phyloP scores from a whole-genome alignment of 306 rosid genomes.

The Rosa chinensis region DNA sequence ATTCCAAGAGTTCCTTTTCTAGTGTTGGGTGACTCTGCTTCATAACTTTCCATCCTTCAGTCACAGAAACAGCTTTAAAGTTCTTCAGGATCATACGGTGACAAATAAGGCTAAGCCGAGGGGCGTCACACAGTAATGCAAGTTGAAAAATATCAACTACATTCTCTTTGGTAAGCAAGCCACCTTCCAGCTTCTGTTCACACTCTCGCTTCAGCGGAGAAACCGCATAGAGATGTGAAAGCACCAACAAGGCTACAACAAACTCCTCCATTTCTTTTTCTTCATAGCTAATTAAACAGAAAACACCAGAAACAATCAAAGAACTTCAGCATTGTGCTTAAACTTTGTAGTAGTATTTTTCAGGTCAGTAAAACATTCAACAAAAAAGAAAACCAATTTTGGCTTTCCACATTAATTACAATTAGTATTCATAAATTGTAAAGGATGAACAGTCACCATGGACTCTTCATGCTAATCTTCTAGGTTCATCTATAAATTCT shows the following conservation, averaged over 20 bases:
- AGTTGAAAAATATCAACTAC: conserved; percentile 77
- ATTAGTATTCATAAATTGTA: neutral
- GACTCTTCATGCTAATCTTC: neutral
- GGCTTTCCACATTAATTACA: neutral
- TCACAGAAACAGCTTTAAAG: conserved; percentile 55
- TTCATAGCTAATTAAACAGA: conserved; percentile 48
- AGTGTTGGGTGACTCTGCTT: conserved; percentile 69
- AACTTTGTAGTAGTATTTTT: neutral
- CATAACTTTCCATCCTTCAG: conserved; percentile 82
- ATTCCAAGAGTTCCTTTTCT: conserved; percentile 56
- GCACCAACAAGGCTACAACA: conserved; percentile 57
- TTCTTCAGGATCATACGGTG: conserved; percentile 60
- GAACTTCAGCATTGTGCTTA: neutral
- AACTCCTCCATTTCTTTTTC: conserved; percentile 70
- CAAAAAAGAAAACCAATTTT: neutral
- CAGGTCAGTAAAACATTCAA: neutral
- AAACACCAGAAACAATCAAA: conserved; percentile 17
- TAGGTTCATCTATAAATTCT: conserved; percentile 7
- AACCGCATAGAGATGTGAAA: conserved; percentile 70
- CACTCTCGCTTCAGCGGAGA: conserved; percentile 82
- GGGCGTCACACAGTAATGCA: conserved; percentile 78
- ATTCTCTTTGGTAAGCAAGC: conserved; percentile 54
- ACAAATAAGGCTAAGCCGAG: conserved; percentile 73
- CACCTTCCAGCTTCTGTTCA: conserved; percentile 48
- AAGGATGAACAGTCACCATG: neutral